Base-by-base conservation (phyloP, 441 rosid genomes). In the Jatropha podagrica region DNA sequence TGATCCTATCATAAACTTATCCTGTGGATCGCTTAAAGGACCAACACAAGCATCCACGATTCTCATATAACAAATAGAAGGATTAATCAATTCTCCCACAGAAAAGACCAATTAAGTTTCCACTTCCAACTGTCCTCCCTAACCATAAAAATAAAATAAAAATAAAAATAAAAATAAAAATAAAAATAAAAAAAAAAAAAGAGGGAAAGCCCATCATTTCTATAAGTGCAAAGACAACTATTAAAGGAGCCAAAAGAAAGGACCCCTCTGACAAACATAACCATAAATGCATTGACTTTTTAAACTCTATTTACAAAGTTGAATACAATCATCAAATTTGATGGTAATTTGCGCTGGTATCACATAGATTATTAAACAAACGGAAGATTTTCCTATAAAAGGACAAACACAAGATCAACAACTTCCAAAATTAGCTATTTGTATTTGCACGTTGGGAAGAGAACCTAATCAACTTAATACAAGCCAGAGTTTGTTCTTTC, bases 221-320 rank as follows among this genome's bases (percentile, higher is more conserved):
- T 40, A 44, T 37, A 60, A 52, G 68, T 48, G 10, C 15, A 68
- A 68, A 51, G 40, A 76, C 65, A 56, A 54, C 27, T 15, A 26
- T 42, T 17, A 11, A 65, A 65, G 27, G 64, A 56, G 26, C 40
- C 17, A 38, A 8, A 37, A 7, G 32, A 37, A 55, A 56, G 54
- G 27, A 37, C 4, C 17, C 15, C 27, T 10, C 26, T 17, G 6
- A 17, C 44, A 37, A 27, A 23, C 14, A 17, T 17, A 41, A 60
- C 61, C 51, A 63, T 26, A 48, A 60, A 69, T 10, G 42, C 41
- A 46, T 46, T 44, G 48, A 63, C 63, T 65, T 54, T 37, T 15
- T 5, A 27, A 66, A 68, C 44, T 59, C 52, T 61, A 37, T 3
- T 68, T 12, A 17, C 59, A 67, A 27, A 14, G 71, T 17, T 26